Evolutionary conservation across 2,329 filamentous ascomycete species (phyloP), one percentile per base, ranked within the genome.

Genomic region (Metarhizium anisopliae): DNA sequence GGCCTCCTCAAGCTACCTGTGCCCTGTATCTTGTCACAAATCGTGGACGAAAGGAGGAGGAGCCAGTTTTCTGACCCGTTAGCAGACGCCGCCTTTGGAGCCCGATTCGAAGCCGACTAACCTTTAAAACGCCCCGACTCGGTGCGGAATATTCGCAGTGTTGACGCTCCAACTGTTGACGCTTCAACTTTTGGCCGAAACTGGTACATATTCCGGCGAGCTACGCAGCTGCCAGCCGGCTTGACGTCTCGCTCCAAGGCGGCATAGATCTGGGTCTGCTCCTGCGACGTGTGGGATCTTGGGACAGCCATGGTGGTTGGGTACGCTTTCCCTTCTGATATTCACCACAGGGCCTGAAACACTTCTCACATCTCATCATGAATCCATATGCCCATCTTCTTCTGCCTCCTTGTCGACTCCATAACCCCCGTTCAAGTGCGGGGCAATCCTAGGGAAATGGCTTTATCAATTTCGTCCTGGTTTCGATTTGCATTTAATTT

Each of bases 291-390:
- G 56, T 60, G 56, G 51, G 47, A 50, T 49, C 51, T 55, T 36
- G 53, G 53, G 38, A 51, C 32, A 47, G 53, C 53, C 56, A 57
- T 57, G 56, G 51, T 70, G 72, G 66, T 74, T 74, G 70, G 72
- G 74, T 76, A 75, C 63, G 73, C 64, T 60, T 64, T 61, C 59
- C 63, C 58, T 54, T 38, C 52, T 57, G 40, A 38, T 47, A 51
- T 55, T 55, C 52, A 43, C 43, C 52, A 38, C 50, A 47, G 42
- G 14, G 18, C 36, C 52, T 36, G 20, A 43, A 30, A 47, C 30
- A 5, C 25, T 25, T 25, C 29, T 25, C n/a, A 36, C 50, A 51
- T 38, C 30, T 38, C 29, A 38, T 30, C 25, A 45, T 50, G 30
- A 50, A 47, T 18, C 29, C 38, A 18, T 42, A 7, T 47, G 42